Conservation (phyloP, 1,284 basidiomycete genomes). For the Puccinia hordei region DNA sequence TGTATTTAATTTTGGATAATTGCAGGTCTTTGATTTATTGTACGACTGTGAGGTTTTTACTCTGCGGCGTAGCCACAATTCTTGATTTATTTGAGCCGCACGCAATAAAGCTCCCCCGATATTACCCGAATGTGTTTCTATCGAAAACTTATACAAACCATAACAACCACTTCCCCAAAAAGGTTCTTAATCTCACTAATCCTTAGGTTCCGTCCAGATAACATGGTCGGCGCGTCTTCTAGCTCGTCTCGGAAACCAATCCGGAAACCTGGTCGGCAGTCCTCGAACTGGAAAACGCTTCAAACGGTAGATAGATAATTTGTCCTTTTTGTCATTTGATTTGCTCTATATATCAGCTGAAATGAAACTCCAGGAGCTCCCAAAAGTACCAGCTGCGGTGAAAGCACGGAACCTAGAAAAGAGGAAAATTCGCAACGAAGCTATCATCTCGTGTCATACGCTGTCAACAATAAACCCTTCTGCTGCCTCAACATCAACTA, state of each 20-base stretch:
- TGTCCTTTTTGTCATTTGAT: not conserved
- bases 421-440: slow-evolving; percentile 1
- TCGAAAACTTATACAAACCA: too few relatives aligned
- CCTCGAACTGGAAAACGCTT: slow-evolving; percentile 9
- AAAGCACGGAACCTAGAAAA: slow-evolving; percentile 14
- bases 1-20: too few relatives aligned
- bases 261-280: not conserved
- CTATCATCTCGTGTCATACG: not conserved
- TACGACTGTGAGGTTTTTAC: too few relatives aligned
- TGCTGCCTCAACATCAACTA: not conserved
- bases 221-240: not conserved
- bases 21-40: too few relatives aligned
- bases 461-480: not conserved
- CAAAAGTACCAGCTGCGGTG: slow-evolving; percentile 13
- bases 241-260: not conserved
- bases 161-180: not conserved
- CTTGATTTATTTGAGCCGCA: too few relatives aligned
- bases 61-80: too few relatives aligned
- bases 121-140: too few relatives aligned
- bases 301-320: slow-evolving; percentile 14
- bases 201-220: not conserved
- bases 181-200: not conserved
- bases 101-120: too few relatives aligned
- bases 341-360: not conserved
- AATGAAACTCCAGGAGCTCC: not conserved